A percentile compares a stretch with the other conserved stretches of the same genome.
Evolutionary conservation across 1,284 basidiomycete genomes (phyloP).

Genomic region (Phellopilus nigrolimitatus): DNA sequence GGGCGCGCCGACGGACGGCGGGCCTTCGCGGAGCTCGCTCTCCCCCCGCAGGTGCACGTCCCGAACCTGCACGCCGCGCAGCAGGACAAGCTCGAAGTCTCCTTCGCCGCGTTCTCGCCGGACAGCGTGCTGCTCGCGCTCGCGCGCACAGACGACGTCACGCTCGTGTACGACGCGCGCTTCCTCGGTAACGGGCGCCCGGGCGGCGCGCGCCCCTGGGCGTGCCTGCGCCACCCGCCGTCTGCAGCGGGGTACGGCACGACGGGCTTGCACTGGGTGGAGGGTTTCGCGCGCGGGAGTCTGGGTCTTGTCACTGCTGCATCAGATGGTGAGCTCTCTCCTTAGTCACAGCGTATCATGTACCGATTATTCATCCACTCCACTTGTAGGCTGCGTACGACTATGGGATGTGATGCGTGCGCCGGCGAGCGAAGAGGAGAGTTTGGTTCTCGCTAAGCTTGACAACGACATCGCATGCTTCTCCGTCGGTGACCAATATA

Average conservation of each 20-base stretch:
- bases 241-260: conserved; percentile 43
- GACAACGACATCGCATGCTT: conserved; percentile 56
- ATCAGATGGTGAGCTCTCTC: conserved; percentile 49
- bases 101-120: conserved; percentile 47
- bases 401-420: conserved; percentile 54
- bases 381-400: conserved; percentile 54
- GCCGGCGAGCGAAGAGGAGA: conserved; percentile 40
- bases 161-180: conserved; percentile 60
- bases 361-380: conserved; percentile 8
- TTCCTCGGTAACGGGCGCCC: conserved; percentile 50
- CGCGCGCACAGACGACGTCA: conserved; percentile 52
- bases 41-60: neutral
- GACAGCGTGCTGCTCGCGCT: conserved; percentile 58
- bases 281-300: conserved; percentile 31
- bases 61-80: conserved; percentile 30
- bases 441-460: conserved; percentile 41
- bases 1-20: conserved; percentile 26
- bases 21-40: conserved; percentile 26
- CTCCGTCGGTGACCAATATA: conserved; percentile 48
- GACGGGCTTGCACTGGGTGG: conserved; percentile 52
- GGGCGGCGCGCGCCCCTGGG: conserved; percentile 31
- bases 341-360: neutral
- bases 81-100: conserved; percentile 42
- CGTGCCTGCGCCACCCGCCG: conserved; percentile 7
- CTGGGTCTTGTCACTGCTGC: conserved; percentile 57